Base-by-base conservation (phyloP, 139 green algal genomes). In the Chloropicon primus region DNA sequence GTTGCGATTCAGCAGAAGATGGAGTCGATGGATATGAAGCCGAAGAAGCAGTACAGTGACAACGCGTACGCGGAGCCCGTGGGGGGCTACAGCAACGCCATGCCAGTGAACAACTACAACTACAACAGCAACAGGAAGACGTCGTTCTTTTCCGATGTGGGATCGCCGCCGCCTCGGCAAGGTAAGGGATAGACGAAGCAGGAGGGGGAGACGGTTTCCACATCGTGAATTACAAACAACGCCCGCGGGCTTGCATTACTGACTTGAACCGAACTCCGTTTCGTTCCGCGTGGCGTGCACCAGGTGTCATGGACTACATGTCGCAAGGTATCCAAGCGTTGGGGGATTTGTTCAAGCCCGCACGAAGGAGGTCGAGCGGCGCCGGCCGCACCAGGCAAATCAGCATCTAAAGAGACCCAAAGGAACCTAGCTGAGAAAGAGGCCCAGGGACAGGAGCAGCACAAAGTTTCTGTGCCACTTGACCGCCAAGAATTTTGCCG, bases 391-490 rank as follows among this genome's bases (percentile, higher is more conserved):
- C 41, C 17, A 5, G 41, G 41, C 41, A 62, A 17, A 62, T 62
- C 41, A 62, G 41, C 41, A 62, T 62, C 41, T 62, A 62, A n/a
- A n/a, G n/a, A n/a, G n/a, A n/a, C n/a, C n/a, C n/a, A n/a, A n/a
- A n/a, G n/a, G n/a, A n/a, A n/a, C n/a, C n/a, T n/a, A n/a, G 17
- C 41, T 62, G 41, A 62, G 41, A 17, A 62, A 62, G 10, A 62
- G 41, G 10, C 41, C 41, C 41, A 62, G 41, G 41, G 41, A 62
- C 41, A 62, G 41, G 10, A 62, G 41, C 41, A 62, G 41, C 10
- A 17, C 41, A 62, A 62, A 62, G 41, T 62, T 62, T 17, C 17
- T 83, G 71, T 80, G 76, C 76, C 76, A 80, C 71, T 24, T 22
- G n/a, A 80, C 62, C 3, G 76, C 76, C 23, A 77, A 25, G 54